These are phyloP conservation scores for Fusarium sp. DNA, from an alignment of 2,329 filamentous ascomycete species.

Conservation along the genomic window DNA sequence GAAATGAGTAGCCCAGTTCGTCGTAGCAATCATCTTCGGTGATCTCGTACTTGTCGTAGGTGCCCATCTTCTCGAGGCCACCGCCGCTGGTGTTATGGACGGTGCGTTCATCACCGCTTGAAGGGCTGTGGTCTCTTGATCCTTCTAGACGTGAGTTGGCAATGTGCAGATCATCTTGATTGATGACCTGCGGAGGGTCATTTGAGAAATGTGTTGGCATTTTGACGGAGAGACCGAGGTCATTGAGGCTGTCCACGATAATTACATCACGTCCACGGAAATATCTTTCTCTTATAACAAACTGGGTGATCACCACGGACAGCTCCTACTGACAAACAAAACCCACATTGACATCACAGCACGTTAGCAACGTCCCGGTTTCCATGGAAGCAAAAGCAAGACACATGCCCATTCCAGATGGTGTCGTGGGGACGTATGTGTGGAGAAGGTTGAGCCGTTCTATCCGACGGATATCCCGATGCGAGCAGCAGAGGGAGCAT, in stretches of 20 bases:
- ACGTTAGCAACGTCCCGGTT: constrained; percentile 5
- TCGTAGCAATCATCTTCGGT: constrained; percentile 72
- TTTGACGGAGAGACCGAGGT: not conserved
- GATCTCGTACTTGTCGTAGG: constrained; percentile 59
- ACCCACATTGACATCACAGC: constrained; percentile 40
- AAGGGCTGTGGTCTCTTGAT: constrained; percentile 29
- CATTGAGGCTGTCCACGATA: not conserved
- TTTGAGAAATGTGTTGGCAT: constrained; percentile 52
- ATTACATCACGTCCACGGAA: constrained; percentile 4
- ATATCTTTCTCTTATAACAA: not conserved
- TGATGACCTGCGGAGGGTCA: constrained; percentile 54
- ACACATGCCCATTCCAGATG: constrained; percentile 23
- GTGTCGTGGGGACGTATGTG: constrained; percentile 11
- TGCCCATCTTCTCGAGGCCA: constrained; percentile 52
- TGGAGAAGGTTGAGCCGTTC: constrained; percentile 27
- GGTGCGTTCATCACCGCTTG: constrained; percentile 25
- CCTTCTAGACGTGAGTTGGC: constrained; percentile 55
- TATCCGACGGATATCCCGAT: constrained; percentile 23
- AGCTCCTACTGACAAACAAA: not conserved
- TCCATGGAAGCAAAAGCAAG: constrained; percentile 19
- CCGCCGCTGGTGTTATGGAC: constrained; percentile 50
- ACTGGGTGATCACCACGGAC: not conserved
- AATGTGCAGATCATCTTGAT: constrained; percentile 50
- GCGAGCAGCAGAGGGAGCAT: not conserved
- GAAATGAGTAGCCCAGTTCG: constrained; percentile 73